Percentiles rank a stretch among this genome's conserved stretches.
phyloP scores from a whole-genome alignment of 495 filamentous ascomycete species.

The Penicillium crystallinum region DNA sequence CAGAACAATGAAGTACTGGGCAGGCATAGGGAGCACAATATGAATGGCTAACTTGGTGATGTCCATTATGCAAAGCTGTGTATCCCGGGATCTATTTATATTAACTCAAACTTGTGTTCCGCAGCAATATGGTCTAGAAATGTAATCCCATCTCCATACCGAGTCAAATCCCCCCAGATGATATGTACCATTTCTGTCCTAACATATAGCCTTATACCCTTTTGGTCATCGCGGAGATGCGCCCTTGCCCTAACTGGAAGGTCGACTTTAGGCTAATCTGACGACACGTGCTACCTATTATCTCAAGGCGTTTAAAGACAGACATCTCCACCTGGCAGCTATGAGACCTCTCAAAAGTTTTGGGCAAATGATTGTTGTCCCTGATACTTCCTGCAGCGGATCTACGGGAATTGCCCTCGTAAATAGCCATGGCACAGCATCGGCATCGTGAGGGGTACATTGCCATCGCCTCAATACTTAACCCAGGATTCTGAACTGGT shows the following conservation, averaged over 20 bases:
- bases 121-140: no score
- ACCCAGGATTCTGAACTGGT: not conserved
- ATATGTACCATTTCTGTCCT: no score
- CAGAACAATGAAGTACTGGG: no score
- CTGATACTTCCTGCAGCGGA: not conserved
- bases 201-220: not conserved
- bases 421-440: slow-evolving; percentile 1
- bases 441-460: slow-evolving; percentile 6
- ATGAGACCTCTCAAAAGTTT: not conserved
- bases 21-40: no score
- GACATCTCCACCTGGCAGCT: not conserved
- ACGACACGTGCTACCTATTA: slow-evolving; percentile 2
- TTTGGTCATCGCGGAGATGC: not conserved
- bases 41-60: no score
- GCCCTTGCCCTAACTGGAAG: not conserved
- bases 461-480: not conserved
- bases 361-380: not conserved
- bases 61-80: no score
- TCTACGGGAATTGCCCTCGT: not conserved
- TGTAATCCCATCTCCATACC: no score
- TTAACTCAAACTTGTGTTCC: no score
- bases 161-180: no score
- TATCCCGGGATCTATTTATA: no score
- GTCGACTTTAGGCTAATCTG: slow-evolving; percentile 3
- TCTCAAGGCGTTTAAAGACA: not conserved